These are phyloP conservation scores for Penicillium sumatraense DNA, from an alignment of 2,329 filamentous ascomycete species.

Conservation along the genomic window DNA sequence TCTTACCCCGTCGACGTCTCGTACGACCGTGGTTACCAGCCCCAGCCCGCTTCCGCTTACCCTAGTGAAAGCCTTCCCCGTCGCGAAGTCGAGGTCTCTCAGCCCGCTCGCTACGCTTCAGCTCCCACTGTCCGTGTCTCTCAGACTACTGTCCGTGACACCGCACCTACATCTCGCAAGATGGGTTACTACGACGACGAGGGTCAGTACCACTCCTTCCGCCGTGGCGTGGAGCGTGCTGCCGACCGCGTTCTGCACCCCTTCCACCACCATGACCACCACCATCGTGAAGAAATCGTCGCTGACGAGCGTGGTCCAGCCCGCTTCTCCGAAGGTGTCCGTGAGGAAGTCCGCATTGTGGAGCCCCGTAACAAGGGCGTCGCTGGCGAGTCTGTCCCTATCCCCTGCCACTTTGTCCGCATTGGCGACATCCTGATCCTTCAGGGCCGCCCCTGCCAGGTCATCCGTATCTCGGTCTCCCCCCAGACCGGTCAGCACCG, in stretches of 20 bases:
- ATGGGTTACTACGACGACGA: conserved; percentile 84
- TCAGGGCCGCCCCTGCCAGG: conserved; percentile 98
- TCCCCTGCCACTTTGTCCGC: conserved; percentile 99
- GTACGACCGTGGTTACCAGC: conserved; percentile 35
- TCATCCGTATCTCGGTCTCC: conserved; percentile 99
- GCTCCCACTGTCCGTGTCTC: conserved; percentile 57
- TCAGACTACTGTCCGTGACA: conserved; percentile 56
- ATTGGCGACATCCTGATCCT: conserved; percentile 98
- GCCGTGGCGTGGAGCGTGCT: conserved; percentile 70
- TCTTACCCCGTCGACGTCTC: conserved; percentile 31
- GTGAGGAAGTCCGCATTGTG: conserved; percentile 55
- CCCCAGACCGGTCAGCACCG: conserved; percentile 98
- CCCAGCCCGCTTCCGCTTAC: conserved; percentile 48
- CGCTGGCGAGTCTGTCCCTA: conserved; percentile 85
- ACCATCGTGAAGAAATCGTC: conserved; percentile 50
- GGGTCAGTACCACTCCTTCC: conserved; percentile 75
- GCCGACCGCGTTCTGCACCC: conserved; percentile 69
- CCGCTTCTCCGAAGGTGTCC: conserved; percentile 49
- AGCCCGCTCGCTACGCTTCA: conserved; percentile 36
- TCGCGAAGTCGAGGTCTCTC: conserved; percentile 33
- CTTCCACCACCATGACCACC: conserved; percentile 56
- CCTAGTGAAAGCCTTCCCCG: conserved; percentile 40
- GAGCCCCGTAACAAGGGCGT: conserved; percentile 53
- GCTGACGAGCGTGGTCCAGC: conserved; percentile 50
- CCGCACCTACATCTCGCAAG: conserved; percentile 57